Evolutionary conservation across 306 rosid species (phyloP), one percentile per base, ranked within the genome.

Genomic region (Ochetophila trinervis): DNA sequence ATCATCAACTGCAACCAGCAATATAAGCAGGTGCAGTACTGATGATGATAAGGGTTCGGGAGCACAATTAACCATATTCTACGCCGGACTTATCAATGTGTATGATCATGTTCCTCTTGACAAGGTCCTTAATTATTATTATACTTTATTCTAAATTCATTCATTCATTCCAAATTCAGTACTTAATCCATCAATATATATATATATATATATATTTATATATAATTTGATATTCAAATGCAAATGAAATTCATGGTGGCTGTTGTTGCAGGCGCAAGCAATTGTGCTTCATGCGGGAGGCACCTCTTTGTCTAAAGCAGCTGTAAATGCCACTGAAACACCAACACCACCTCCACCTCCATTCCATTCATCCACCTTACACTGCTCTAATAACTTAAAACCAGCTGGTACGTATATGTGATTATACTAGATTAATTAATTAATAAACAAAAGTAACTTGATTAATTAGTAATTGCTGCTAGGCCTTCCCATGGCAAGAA

Each of bases 401-500:
- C 32, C 32, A 27, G 15, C 45, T 40, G 13, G 3, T 9, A 12
- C 45, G 12, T 3, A 12, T 40, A 40, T 40, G 2, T 9, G 0
- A 40, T 40, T 40, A 40, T 40, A 2, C n/a, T n/a, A n/a, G n/a
- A n/a, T 40, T 40, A 27, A 27, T 27, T 27, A 27, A 27, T 27
- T n/a, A 27, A 27, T 27, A 1, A 27, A 10, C 13, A 32, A 21
- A 4, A 59, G 18, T 49, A 18, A 6, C 10, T 8, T 23, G 14
- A 1, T 21, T 8, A 19, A 20, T 18, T 7, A 44, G 18, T 37
- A 1, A 4, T 27, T 27, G 32, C 32, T 27, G 12, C 62, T 12
- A 79, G 80, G 62, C 34, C 16, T 58, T 68, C 74, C 74, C 11
- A n/a, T 71, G 35, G 65, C 75, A 67, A 80, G 80, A 53, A 67